Conservation (phyloP, 2,329 filamentous ascomycete genomes). For the Verticillium nonalfalfae region DNA sequence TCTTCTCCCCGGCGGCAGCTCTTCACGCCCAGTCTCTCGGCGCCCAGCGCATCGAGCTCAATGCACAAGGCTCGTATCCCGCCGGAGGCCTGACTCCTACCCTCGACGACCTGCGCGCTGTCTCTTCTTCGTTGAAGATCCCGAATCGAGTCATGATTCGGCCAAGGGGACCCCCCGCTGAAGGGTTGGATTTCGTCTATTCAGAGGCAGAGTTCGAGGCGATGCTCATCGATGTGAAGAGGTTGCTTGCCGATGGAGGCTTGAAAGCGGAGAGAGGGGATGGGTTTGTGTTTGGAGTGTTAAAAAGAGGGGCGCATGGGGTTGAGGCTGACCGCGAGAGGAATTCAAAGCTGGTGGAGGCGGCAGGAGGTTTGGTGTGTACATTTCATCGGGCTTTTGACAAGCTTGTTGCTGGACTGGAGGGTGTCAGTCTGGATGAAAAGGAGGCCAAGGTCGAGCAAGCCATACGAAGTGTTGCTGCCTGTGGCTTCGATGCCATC, state of each 20-base stretch:
- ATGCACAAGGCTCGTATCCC: conserved; percentile 41
- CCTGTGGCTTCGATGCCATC: conserved; percentile 42
- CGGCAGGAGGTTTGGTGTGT: conserved; percentile 34
- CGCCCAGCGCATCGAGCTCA: conserved; percentile 47
- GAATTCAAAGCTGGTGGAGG: conserved; percentile 31
- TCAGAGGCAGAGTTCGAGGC: conserved; percentile 29
- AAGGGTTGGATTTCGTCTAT: conserved; percentile 41
- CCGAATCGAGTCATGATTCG: conserved; percentile 51
- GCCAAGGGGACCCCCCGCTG: conserved; percentile 29
- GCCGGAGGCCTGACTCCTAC: conserved; percentile 46
- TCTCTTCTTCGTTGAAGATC: conserved; percentile 18
- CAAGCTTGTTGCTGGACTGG: conserved; percentile 25
- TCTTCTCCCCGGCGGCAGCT: conserved; percentile 40
- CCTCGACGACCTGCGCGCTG: conserved; percentile 25
- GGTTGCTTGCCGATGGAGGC: conserved; percentile 17
- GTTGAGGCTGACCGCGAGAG: conserved; percentile 30
- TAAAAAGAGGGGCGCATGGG: conserved; percentile 15
- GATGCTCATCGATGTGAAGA: conserved; percentile 35
- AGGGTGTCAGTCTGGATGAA: conserved; percentile 11
- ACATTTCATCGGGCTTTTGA: conserved; percentile 55
- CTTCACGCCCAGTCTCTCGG: conserved; percentile 32
- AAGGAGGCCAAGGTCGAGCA: neutral
- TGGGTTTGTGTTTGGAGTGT: conserved; percentile 50
- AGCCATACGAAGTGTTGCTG: conserved; percentile 26
- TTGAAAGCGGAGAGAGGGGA: conserved; percentile 37